Evolutionary conservation across 2,329 filamentous ascomycete species (phyloP).

Genomic region (Dendryphion nanum): DNA sequence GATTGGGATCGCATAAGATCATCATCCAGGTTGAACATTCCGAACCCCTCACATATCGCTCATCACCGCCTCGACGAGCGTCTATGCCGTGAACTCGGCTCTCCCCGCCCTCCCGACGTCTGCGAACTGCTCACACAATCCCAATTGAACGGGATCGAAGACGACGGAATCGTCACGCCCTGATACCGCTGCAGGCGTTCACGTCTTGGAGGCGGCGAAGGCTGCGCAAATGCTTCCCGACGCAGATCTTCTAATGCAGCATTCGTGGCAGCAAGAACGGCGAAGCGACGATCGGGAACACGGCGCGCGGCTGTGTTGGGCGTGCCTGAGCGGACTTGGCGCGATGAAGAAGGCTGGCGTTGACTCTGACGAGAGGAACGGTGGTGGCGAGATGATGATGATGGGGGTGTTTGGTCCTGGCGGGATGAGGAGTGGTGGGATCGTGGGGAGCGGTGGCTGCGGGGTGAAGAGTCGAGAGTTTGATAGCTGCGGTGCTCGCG

Average conservation of each 20-base stretch:
- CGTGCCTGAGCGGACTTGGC: slow-evolving; percentile 27
- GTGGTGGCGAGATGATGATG: slow-evolving; percentile 24
- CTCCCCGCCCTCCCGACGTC: slow-evolving; percentile 24
- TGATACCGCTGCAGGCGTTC: slow-evolving; percentile 33
- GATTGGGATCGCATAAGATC: too few species aligned
- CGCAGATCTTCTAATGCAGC: slow-evolving; percentile 35
- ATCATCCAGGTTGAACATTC: too few species aligned
- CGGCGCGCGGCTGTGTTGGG: slow-evolving; percentile 34
- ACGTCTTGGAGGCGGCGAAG: slow-evolving; percentile 31
- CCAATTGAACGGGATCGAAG: slow-evolving; percentile 36
- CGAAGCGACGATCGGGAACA: slow-evolving; percentile 37
- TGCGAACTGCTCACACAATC: slow-evolving; percentile 37
- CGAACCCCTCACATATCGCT: too few species aligned
- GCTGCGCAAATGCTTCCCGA: slow-evolving; percentile 34
- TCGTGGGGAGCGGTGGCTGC: slow-evolving; percentile 26
- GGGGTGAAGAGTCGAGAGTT: slow-evolving; percentile 26
- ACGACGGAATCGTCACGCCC: slow-evolving; percentile 28
- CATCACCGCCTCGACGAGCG: slow-evolving; percentile 23
- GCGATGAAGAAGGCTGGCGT: slow-evolving; percentile 17
- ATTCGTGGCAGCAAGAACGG: slow-evolving; percentile 38
- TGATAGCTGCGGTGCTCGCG: slow-evolving; percentile 20
- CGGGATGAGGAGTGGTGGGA: slow-evolving; percentile 14
- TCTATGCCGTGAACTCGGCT: slow-evolving; percentile 23
- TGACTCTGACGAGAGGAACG: slow-evolving; percentile 27
- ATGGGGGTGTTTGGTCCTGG: slow-evolving; percentile 11